These are phyloP conservation scores for Epichloe sibirici DNA, from an alignment of 2,329 filamentous ascomycete genomes.

Conservation along the genomic window DNA sequence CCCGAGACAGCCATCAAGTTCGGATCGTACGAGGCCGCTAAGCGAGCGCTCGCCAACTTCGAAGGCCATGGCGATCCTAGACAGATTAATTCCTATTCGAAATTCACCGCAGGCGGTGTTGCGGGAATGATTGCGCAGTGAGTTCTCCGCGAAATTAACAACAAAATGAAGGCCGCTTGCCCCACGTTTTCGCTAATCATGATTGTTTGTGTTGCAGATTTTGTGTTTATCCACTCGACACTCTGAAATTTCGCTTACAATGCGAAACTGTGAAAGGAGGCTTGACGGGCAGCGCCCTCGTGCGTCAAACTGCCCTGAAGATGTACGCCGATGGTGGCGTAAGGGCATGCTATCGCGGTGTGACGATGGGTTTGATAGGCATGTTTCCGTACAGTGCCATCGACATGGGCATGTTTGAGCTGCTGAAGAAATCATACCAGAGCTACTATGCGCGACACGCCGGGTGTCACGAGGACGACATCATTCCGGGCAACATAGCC, in stretches of 20 bases:
- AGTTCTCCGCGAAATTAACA: slow-evolving; percentile 18
- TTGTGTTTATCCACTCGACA: slow-evolving; percentile 89
- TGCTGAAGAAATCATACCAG: slow-evolving; percentile 67
- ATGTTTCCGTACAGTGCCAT: slow-evolving; percentile 98
- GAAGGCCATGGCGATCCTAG: slow-evolving; percentile 80
- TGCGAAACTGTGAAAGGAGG: slow-evolving; percentile 87
- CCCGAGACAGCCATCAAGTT: slow-evolving; percentile 98
- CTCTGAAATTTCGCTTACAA: slow-evolving; percentile 72
- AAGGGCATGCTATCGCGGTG: slow-evolving; percentile 72
- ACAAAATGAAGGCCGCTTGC: not conserved
- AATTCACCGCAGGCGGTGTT: slow-evolving; percentile 81
- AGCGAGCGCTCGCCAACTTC: slow-evolving; percentile 70
- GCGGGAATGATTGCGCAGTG: slow-evolving; percentile 91
- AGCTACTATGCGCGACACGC: slow-evolving; percentile 54
- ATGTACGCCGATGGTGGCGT: slow-evolving; percentile 73
- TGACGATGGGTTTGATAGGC: slow-evolving; percentile 86
- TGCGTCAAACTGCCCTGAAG: slow-evolving; percentile 70
- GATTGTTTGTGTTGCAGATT: slow-evolving; percentile 38
- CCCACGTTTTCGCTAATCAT: not conserved
- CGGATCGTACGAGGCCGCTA: slow-evolving; percentile 91
- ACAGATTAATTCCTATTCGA: slow-evolving; percentile 69
- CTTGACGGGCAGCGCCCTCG: slow-evolving; percentile 68
- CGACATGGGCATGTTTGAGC: slow-evolving; percentile 90
- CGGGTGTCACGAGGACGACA: slow-evolving; percentile 72
- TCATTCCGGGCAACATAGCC: slow-evolving; percentile 65